Evolutionary conservation across 2,329 filamentous ascomycete genomes (phyloP).

Genomic region (Xylariaceae sp.): DNA sequence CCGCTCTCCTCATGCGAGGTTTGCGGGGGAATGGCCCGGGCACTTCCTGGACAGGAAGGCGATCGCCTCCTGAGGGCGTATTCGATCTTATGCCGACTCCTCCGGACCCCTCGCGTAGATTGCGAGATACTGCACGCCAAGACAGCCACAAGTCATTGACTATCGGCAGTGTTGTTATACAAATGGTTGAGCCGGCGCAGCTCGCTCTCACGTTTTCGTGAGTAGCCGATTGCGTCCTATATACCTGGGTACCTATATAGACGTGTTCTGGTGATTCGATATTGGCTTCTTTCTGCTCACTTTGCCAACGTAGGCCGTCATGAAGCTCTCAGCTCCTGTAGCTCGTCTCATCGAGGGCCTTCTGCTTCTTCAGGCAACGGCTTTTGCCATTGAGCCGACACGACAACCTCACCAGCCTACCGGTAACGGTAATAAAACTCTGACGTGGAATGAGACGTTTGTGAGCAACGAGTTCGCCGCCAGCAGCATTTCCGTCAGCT

Average conservation of each 20-base stretch:
- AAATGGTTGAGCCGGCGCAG: no score
- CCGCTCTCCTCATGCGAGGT: background rate
- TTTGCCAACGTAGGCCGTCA: conserved; percentile 8
- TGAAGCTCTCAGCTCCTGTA: conserved; percentile 15
- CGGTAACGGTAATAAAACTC: conserved; percentile 49
- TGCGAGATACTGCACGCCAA: no score
- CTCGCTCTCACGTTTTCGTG: background rate
- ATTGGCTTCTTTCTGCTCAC: background rate
- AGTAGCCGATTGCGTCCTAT: background rate
- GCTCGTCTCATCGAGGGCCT: conserved; percentile 16
- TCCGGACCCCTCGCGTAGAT: no score
- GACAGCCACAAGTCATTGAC: no score
- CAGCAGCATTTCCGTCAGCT: conserved; percentile 45
- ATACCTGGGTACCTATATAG: background rate
- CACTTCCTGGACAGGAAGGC: background rate
- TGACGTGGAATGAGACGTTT: conserved; percentile 57
- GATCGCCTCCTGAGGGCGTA: no score
- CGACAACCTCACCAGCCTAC: conserved; percentile 50
- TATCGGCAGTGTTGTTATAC: no score
- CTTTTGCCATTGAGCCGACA: conserved; percentile 42
- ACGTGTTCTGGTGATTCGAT: background rate
- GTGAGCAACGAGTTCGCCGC: conserved; percentile 41
- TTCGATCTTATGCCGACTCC: no score
- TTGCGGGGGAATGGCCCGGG: no score
- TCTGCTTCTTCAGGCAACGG: conserved; percentile 18